A percentile compares a stretch with the other conserved stretches of the same genome.
Conservation (phyloP, 805 yeast species). For the Blastobotrys muscicola region DNA sequence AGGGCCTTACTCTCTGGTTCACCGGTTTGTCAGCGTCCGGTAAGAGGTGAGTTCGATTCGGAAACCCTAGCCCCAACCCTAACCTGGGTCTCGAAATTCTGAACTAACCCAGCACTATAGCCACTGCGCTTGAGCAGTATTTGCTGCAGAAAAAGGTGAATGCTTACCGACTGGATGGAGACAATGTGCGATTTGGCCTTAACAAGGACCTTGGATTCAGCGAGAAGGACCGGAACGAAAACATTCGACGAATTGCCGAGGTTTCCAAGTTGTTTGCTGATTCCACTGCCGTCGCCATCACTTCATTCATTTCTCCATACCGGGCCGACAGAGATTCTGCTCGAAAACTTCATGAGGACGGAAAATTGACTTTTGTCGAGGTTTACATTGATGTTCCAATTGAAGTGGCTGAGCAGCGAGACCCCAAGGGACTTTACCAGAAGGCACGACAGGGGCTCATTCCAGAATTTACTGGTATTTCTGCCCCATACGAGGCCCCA, state of each 20-base stretch:
- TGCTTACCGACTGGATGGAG: slow-evolving; percentile 86
- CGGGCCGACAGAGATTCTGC: slow-evolving; percentile 76
- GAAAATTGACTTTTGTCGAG: slow-evolving; percentile 76
- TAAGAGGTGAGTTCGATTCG: slow-evolving; percentile 34
- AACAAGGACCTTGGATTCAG: slow-evolving; percentile 92
- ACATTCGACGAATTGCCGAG: slow-evolving; percentile 89
- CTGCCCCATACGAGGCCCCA: slow-evolving; percentile 95
- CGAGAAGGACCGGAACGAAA: slow-evolving; percentile 87
- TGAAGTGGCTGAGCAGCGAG: slow-evolving; percentile 92
- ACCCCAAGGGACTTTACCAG: slow-evolving; percentile 93
- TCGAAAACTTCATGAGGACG: slow-evolving; percentile 69
- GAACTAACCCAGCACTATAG: slow-evolving; percentile 55
- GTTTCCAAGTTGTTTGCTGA: slow-evolving; percentile 92
- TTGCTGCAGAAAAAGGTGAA: slow-evolving; percentile 59
- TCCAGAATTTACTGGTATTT: slow-evolving; percentile 89
- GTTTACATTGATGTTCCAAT: slow-evolving; percentile 90
- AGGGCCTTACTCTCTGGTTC: slow-evolving; percentile 88
- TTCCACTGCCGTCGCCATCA: slow-evolving; percentile 76
- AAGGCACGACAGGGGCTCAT: slow-evolving; percentile 94
- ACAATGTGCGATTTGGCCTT: slow-evolving; percentile 87
- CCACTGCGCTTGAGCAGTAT: slow-evolving; percentile 84
- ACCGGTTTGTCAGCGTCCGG: slow-evolving; percentile 96
- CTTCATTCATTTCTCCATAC: slow-evolving; percentile 92
- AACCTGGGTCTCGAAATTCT: background rate
- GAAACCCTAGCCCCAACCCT: background rate